A percentile compares a stretch with the other conserved stretches of the same genome.
Conservation (phyloP, 495 filamentous ascomycete species). For the Bathelium albidoporum region DNA sequence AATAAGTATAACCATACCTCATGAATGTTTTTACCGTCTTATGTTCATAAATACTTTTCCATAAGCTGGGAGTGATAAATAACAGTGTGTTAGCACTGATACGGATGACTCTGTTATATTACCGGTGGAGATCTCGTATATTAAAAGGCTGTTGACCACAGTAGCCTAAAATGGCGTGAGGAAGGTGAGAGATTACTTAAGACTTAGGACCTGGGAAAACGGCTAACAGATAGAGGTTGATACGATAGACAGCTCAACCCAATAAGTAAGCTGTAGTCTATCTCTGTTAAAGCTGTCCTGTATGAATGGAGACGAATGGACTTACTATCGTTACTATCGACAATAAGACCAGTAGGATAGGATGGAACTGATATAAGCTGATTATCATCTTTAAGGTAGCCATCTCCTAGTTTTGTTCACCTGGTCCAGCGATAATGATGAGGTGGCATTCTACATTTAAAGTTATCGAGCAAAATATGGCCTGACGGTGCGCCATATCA, state of each 20-base stretch:
- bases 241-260: not conserved
- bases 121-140: slow-evolving; percentile 6
- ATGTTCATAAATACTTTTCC: slow-evolving; percentile 8
- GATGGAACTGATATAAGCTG: no score
- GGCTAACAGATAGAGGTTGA: slow-evolving; percentile 7
- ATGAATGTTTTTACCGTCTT: not conserved
- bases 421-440: no score
- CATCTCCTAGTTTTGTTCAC: no score
- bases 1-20: not conserved
- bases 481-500: no score
- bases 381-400: no score
- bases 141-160: not conserved
- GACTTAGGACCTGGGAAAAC: slow-evolving; percentile 9
- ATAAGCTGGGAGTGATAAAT: slow-evolving; percentile 4
- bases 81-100: slow-evolving; percentile 5
- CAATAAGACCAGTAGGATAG: no score
- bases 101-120: slow-evolving; percentile 10
- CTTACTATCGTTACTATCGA: no score
- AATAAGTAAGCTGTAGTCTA: not conserved
- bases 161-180: not conserved
- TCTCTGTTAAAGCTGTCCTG: not conserved
- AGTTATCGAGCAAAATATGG: no score
- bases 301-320: no score
- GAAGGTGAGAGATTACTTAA: not conserved
- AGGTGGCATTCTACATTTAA: no score